Conservation (phyloP, 352 stramenopile species). For the Phytopythium oedochilum region DNA sequence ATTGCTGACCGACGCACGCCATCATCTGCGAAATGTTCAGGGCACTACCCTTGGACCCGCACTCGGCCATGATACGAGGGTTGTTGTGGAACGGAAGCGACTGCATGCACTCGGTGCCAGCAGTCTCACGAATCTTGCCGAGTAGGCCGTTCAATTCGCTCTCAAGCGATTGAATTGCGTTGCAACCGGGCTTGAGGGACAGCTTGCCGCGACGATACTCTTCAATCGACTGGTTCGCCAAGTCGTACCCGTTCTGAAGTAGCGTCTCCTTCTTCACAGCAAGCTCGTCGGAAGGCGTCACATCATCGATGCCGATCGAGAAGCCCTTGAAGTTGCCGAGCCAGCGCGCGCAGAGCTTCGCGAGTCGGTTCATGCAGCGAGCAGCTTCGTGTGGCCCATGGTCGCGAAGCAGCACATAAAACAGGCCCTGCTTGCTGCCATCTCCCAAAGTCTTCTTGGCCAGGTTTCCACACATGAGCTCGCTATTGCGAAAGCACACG, state of each 20-base stretch:
- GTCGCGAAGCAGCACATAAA: conserved; percentile 98
- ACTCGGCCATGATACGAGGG: conserved; percentile 98
- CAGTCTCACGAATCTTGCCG: conserved; percentile 96
- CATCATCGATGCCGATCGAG: conserved; percentile 99
- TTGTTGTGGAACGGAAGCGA: conserved; percentile 97
- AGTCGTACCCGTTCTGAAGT: conserved; percentile 82
- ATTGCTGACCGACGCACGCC: conserved; percentile 98
- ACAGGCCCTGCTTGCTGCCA: conserved; percentile 97
- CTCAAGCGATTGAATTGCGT: conserved; percentile 97
- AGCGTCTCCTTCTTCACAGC: conserved; percentile 94
- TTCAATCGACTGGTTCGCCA: conserved; percentile 90
- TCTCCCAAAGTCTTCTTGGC: conserved; percentile 98
- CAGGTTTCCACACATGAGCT: conserved; percentile 97
- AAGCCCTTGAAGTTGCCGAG: conserved; percentile 95
- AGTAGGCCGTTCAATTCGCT: conserved; percentile 98
- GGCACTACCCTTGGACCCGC: conserved; percentile 97
- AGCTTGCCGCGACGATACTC: conserved; percentile 94
- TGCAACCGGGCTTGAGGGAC: conserved; percentile 94
- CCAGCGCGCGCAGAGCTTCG: conserved; percentile 97
- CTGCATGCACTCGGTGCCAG: conserved; percentile 97
- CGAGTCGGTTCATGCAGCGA: conserved; percentile 97
- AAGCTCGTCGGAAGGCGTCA: conserved; percentile 95
- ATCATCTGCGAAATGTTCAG: conserved; percentile 99
- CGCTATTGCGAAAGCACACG: conserved; percentile 95
- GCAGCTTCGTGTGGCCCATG: conserved; percentile 91